These are phyloP conservation scores for Cornus kousa DNA, from an alignment of 148 eudicot genomes.

Conservation along the genomic window DNA sequence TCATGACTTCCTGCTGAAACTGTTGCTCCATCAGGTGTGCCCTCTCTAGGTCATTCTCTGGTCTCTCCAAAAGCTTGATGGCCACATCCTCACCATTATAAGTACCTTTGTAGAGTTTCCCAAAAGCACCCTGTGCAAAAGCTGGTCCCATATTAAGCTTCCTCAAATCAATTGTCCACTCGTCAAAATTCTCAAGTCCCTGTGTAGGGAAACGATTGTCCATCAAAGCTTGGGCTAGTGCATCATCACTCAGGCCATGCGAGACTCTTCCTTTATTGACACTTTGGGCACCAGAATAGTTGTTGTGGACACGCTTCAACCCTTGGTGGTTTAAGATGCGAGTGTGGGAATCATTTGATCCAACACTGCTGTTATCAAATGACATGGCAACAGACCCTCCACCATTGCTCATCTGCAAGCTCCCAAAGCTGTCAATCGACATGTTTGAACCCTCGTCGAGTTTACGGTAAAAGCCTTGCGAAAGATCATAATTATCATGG, in stretches of 20 bases:
- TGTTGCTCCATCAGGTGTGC: constrained; percentile 96
- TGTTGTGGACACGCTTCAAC: constrained; percentile 64
- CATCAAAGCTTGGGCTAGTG: constrained; percentile 86
- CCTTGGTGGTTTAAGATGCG: constrained; percentile 82
- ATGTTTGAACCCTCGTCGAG: constrained; percentile 88
- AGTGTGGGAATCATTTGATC: constrained; percentile 89
- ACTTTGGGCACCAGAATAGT: constrained; percentile 67
- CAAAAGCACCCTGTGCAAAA: constrained; percentile 98
- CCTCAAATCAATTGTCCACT: constrained; percentile 94
- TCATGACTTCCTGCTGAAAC: constrained; percentile 98
- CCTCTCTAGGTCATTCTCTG: constrained; percentile 82
- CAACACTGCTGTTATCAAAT: constrained; percentile 88
- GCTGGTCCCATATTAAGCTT: constrained; percentile 88
- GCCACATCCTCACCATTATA: constrained; percentile 96
- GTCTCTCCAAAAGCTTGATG: constrained; percentile 94
- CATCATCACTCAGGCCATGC: constrained; percentile 85
- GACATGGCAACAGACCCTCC: constrained; percentile 99
- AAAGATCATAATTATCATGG: constrained; percentile 65
- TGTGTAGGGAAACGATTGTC: constrained; percentile 68
- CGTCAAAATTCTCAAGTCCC: constrained; percentile 83
- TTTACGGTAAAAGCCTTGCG: constrained; percentile 66
- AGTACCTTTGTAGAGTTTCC: constrained; percentile 92
- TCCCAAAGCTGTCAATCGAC: constrained; percentile 82
- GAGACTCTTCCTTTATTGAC: constrained; percentile 74
- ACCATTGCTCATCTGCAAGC: constrained; percentile 80